Evolutionary conservation across 495 filamentous ascomycete genomes (phyloP).

Genomic region (Aspergillus egyptiacus): DNA sequence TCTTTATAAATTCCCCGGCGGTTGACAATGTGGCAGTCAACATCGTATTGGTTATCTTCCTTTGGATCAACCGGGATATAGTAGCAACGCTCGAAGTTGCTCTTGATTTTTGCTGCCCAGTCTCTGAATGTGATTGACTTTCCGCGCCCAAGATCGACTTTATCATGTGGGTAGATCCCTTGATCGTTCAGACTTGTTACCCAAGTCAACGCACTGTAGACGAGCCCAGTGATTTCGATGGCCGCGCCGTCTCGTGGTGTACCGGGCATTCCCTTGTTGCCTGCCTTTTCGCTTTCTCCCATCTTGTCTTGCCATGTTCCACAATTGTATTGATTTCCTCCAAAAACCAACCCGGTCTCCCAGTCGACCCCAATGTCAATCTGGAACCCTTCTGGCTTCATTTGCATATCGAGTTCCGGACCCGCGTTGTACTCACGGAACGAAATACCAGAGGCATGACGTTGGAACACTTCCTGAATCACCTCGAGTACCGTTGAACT

Average conservation of each 20-base stretch:
- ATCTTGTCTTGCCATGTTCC: conserved; percentile 99
- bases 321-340: conserved; percentile 89
- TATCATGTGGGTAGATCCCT: conserved; percentile 62
- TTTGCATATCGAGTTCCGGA: conserved; percentile 78
- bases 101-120: conserved; percentile 78
- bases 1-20: conserved; percentile 98
- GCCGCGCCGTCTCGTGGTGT: conserved; percentile 94
- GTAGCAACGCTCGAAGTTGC: conserved; percentile 85
- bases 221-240: conserved; percentile 86
- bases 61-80: conserved; percentile 64
- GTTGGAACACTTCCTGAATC: conserved; percentile 86
- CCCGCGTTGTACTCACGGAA: conserved; percentile 96
- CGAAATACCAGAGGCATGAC: conserved; percentile 81
- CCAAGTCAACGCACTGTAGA: conserved; percentile 87
- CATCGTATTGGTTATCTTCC: conserved; percentile 69
- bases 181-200: conserved; percentile 56
- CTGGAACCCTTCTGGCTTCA: conserved; percentile 87
- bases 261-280: conserved; percentile 89
- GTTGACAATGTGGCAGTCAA: conserved; percentile 73
- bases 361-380: conserved; percentile 88
- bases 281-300: conserved; percentile 91
- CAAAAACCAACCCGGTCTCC: conserved; percentile 87
- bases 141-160: conserved; percentile 55
- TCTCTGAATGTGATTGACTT: conserved; percentile 63
- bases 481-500: conserved; percentile 77